Evolutionary conservation across 2,329 filamentous ascomycete species (phyloP), one percentile per base, ranked within the genome.

Genomic region (Exophiala xenobiotica): DNA sequence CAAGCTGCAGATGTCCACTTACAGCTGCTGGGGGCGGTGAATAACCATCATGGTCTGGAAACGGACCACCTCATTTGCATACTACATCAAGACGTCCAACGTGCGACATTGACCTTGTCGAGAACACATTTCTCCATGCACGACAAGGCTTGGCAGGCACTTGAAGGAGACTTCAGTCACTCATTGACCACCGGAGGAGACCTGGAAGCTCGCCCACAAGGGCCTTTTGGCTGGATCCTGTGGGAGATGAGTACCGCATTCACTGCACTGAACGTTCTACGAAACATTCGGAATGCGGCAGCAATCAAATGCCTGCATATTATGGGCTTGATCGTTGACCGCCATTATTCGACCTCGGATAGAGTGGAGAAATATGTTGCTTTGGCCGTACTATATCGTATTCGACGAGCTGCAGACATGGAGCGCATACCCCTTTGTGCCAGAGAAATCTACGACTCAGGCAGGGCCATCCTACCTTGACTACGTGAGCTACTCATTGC

Each of bases 11-110:
- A 24, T n/a, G 12, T 51, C n/a, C 49, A 51, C 12, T n/a, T 51
- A 16, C 42, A 37, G 6, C 33, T 46, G 23, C 37, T 51, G 18
- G 35, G 33, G 18, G 24, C 16, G 16, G 31, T 51, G 18, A 46
- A 51, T 19, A 41, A 40, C 26, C 35, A 31, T 9, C 35, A 46
- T 26, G 49, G 42, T 19, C 14, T 46, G 16, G n/a, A 46, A 2
- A 4, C 24, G 2, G 26, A 46, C 1, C 41, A 51, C 19, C 49
- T 51, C 12, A 51, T 51, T 11, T 40, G 35, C 23, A 27, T 51
- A 19, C 35, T 51, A 12, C 26, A 46, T 22, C 45, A 42, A n/a
- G 49, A 51, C 27, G 43, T 35, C 35, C 49, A 51, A 27, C 49
- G 49, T 6, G 49, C 49, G 6, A 20, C 42, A 3, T 19, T 51